Evolutionary conservation across 176 grass and related monocot species (phyloP).

Genomic region (Lolium perenne): DNA sequence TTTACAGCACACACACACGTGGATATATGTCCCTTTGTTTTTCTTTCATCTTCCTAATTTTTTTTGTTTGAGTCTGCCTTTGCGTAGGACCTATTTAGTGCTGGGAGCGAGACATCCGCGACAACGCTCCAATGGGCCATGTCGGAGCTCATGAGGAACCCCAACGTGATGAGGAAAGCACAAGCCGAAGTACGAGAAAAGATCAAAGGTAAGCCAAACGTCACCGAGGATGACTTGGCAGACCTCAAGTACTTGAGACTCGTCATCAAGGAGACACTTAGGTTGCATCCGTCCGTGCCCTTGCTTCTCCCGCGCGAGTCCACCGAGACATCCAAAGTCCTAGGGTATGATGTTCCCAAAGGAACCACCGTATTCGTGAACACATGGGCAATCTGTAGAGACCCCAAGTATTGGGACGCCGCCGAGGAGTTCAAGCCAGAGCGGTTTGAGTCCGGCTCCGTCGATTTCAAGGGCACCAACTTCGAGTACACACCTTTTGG

Average conservation of each 20-base stretch:
- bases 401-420: background rate
- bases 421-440: constrained; percentile 25
- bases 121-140: constrained; percentile 53
- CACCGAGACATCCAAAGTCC: constrained; percentile 27
- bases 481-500: background rate
- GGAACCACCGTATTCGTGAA: constrained; percentile 8
- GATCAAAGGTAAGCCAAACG: background rate
- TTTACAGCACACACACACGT: too few species aligned
- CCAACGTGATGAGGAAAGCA: background rate
- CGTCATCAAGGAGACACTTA: constrained; percentile 54
- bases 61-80: background rate
- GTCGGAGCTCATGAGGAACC: constrained; percentile 49
- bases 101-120: constrained; percentile 41
- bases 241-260: constrained; percentile 45
- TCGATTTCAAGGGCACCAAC: background rate
- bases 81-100: constrained; percentile 47
- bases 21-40: background rate
- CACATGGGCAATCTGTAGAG: background rate
- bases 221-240: constrained; percentile 46
- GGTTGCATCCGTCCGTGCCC: constrained; percentile 41
- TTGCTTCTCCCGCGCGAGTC: constrained; percentile 32
- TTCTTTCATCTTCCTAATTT: background rate
- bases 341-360: constrained; percentile 48
- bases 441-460: background rate
- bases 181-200: constrained; percentile 34